Evolutionary conservation across 208 protist genomes (phyloP).

Genomic region (Ichthyophonus hoferi): DNA sequence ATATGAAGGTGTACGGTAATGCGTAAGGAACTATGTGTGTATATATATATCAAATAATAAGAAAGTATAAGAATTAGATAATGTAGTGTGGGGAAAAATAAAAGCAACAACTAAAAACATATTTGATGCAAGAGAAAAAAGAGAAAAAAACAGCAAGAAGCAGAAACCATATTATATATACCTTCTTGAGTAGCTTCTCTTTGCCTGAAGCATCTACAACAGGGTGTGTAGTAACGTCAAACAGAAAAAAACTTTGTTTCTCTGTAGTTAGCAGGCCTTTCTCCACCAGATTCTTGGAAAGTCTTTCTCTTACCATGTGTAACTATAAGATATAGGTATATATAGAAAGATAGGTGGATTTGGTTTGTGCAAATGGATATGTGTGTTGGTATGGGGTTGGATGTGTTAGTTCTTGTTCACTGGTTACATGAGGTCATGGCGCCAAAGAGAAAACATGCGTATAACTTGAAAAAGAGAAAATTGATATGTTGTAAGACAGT

Average conservation of each 20-base stretch:
- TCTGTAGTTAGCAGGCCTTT: slow-evolving; percentile 46
- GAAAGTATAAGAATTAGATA: no score
- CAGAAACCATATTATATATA: background rate
- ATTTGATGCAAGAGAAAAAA: background rate
- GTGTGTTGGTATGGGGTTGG: no score
- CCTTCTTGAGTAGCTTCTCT: slow-evolving; percentile 6
- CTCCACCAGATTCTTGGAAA: slow-evolving; percentile 42
- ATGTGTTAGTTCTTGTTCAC: no score
- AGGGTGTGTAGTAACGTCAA: slow-evolving; percentile 42
- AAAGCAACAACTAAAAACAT: no score
- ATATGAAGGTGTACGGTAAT: background rate
- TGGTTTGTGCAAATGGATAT: no score
- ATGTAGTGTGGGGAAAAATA: no score
- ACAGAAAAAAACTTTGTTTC: slow-evolving; percentile 44
- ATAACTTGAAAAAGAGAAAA: no score
- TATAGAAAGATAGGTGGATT: background rate
- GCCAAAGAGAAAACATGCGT: no score
- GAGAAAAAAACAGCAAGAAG: background rate
- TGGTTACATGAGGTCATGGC: no score
- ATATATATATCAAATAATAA: background rate
- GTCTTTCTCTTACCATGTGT: slow-evolving; percentile 29
- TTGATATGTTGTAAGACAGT: no score
- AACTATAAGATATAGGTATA: background rate
- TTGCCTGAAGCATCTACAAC: slow-evolving; percentile 27
- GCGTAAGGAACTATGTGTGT: background rate